Conservation (phyloP, 495 filamentous ascomycete species). For the Rhypophila decipiens region DNA sequence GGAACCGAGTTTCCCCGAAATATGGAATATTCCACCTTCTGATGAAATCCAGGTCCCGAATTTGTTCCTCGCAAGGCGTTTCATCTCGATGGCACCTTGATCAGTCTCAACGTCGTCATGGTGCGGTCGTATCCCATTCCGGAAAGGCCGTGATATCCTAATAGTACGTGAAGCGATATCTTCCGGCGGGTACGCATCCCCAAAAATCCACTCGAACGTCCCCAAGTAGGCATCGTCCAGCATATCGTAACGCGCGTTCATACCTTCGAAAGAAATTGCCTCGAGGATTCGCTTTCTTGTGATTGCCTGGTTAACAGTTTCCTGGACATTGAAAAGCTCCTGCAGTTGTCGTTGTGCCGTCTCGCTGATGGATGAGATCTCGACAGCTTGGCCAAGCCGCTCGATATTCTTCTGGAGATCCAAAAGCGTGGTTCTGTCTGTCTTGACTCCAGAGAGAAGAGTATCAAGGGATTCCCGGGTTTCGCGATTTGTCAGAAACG, state of each 20-base stretch:
- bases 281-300: conserved; percentile 10
- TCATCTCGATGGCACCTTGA: too few relatives aligned
- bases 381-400: background rate
- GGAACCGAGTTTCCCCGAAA: conserved; percentile 32
- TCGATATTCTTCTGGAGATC: background rate
- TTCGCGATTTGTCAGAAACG: background rate
- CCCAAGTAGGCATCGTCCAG: conserved; percentile 2
- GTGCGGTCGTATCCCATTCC: background rate
- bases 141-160: background rate
- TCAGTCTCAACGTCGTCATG: background rate
- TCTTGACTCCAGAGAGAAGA: background rate
- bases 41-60: conserved; percentile 5
- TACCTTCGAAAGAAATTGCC: conserved; percentile 16
- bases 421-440: background rate
- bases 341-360: background rate
- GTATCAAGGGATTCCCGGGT: background rate
- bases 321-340: conserved; percentile 7
- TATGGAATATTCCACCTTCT: conserved; percentile 17
- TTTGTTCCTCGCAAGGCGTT: background rate
- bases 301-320: background rate
- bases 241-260: conserved; percentile 10
- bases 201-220: conserved; percentile 12
- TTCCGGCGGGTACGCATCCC: background rate
- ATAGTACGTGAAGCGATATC: background rate
- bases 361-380: background rate